Percentiles rank a stretch among this genome's conserved stretches.
phyloP scores from a whole-genome alignment of 2,329 filamentous ascomycete genomes.

The Colletotrichum godetiae region DNA sequence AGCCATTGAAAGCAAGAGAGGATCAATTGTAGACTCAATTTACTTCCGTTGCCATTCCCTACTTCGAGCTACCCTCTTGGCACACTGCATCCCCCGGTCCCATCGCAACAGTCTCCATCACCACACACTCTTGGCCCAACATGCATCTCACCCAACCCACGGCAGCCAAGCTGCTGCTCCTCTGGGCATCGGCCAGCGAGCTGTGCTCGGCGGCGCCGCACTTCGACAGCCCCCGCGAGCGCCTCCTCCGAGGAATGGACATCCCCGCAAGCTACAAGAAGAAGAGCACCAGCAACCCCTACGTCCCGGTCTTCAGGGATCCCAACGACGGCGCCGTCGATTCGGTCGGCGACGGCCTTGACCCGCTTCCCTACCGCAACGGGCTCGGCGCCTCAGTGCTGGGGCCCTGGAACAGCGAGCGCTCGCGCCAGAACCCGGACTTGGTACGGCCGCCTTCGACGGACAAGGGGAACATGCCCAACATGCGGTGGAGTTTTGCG shows the following conservation, averaged over 20 bases:
- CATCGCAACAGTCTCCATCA: background rate
- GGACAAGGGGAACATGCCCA: slow-evolving; percentile 76
- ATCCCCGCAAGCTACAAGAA: slow-evolving; percentile 56
- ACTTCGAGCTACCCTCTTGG: slow-evolving; percentile 8
- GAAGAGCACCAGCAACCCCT: slow-evolving; percentile 57
- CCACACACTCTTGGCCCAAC: background rate
- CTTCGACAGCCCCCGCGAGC: slow-evolving; percentile 65
- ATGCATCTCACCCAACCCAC: slow-evolving; percentile 34
- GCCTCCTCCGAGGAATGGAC: slow-evolving; percentile 61
- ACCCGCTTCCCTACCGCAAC: slow-evolving; percentile 74
- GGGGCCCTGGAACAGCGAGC: slow-evolving; percentile 75
- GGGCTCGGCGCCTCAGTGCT: slow-evolving; percentile 74
- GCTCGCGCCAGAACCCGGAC: slow-evolving; percentile 78
- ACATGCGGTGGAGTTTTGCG: slow-evolving; percentile 79
- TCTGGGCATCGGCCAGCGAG: slow-evolving; percentile 25
- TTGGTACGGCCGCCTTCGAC: slow-evolving; percentile 78
- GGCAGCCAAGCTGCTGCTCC: slow-evolving; percentile 29
- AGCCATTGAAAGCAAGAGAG: background rate
- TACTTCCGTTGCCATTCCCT: background rate
- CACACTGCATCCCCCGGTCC: background rate
- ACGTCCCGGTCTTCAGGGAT: slow-evolving; percentile 69
- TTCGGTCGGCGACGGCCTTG: slow-evolving; percentile 66
- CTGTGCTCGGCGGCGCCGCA: slow-evolving; percentile 33
- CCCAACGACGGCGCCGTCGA: slow-evolving; percentile 73
- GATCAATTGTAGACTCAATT: background rate